Evolutionary conservation across 202 grass and related monocot genomes (phyloP).

Genomic region (Bolboschoenoplectus hybrid): DNA sequence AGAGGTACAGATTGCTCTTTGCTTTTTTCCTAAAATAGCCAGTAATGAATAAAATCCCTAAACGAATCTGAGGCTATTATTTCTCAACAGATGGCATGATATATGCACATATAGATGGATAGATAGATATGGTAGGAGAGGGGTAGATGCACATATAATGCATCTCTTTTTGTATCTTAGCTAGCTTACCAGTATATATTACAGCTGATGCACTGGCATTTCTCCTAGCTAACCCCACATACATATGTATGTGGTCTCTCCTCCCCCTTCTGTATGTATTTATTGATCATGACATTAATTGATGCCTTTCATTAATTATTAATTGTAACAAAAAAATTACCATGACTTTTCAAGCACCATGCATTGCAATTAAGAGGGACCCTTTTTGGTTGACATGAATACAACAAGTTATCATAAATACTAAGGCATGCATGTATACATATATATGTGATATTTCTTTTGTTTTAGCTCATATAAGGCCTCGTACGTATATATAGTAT

Average conservation of each 20-base stretch:
- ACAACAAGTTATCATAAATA: constrained; percentile 6
- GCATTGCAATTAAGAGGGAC: not conserved
- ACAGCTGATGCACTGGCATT: constrained; percentile 19
- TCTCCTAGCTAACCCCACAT: constrained; percentile 14
- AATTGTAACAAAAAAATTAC: constrained; percentile 14
- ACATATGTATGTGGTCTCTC: not conserved
- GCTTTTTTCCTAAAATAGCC: no score
- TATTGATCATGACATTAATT: not conserved
- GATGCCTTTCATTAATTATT: constrained; percentile 6
- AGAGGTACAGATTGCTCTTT: no score
- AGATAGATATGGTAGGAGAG: constrained; percentile 5
- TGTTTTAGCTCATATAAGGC: not conserved
- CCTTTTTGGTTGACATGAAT: constrained; percentile 23
- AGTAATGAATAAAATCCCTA: no score
- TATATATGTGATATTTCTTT: not conserved
- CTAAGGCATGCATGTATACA: not conserved
- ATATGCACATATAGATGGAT: not conserved
- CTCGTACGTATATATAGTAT: constrained; percentile 26
- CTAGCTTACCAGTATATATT: not conserved
- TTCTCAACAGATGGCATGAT: no score
- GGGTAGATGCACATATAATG: constrained; percentile 30
- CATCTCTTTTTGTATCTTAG: constrained; percentile 19
- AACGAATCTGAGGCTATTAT: no score
- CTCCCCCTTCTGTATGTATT: not conserved
- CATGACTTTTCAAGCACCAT: constrained; percentile 5